Conservation (phyloP, 2,329 filamentous ascomycete genomes). For the Erysiphe pulchra region DNA sequence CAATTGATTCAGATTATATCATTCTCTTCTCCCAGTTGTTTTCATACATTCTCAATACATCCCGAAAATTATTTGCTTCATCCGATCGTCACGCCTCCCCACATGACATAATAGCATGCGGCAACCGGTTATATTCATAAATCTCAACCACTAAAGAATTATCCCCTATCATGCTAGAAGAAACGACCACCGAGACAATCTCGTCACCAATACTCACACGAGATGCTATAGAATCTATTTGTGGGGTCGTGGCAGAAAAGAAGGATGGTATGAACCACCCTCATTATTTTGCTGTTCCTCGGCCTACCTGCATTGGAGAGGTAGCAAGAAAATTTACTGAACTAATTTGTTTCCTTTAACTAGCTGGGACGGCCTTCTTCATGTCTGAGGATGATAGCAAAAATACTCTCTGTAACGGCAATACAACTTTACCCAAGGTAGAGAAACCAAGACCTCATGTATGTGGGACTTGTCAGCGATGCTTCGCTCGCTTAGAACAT, state of each 20-base stretch:
- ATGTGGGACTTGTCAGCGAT: constrained; percentile 72
- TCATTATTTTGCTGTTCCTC: constrained; percentile 1
- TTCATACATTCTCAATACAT: too few relatives aligned
- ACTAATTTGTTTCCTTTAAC: constrained; percentile 2
- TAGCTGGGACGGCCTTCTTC: constrained; percentile 4
- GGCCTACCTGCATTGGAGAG: not conserved
- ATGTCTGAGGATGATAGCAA: constrained; percentile 7
- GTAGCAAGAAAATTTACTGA: not conserved
- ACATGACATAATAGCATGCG: too few relatives aligned
- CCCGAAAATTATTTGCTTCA: too few relatives aligned
- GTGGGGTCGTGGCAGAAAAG: not conserved
- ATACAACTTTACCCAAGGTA: constrained; percentile 62
- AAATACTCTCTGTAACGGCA: constrained; percentile 3
- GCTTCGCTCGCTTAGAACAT: constrained; percentile 86
- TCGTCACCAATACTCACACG: not conserved
- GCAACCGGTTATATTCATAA: too few relatives aligned
- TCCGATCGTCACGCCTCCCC: too few relatives aligned
- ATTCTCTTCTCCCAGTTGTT: too few relatives aligned
- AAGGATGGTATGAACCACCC: constrained; percentile 2
- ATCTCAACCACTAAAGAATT: too few relatives aligned
- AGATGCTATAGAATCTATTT: not conserved
- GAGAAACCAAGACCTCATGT: constrained; percentile 93
- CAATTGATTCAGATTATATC: too few relatives aligned
- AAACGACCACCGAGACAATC: too few relatives aligned
- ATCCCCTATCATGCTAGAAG: too few relatives aligned